Evolutionary conservation across 2,329 filamentous ascomycete genomes (phyloP).

Genomic region (Ophiostoma ulmi): DNA sequence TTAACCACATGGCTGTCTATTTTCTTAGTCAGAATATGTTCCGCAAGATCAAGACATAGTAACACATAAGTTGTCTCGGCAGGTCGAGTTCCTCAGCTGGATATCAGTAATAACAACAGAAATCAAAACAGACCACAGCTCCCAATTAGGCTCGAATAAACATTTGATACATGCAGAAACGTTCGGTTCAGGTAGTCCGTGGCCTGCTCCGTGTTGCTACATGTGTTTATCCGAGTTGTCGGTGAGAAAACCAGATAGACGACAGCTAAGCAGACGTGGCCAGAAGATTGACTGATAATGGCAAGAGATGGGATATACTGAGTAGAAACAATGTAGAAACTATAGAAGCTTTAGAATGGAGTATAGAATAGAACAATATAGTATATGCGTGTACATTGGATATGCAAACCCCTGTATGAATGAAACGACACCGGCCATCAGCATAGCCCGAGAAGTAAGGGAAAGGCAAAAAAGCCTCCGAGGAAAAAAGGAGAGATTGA

Average conservation of each 20-base stretch:
- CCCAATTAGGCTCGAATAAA: background rate
- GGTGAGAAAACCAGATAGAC: background rate
- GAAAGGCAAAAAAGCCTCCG: too few species aligned
- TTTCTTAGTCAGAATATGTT: background rate
- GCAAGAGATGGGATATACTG: too few species aligned
- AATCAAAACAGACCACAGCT: background rate
- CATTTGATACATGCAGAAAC: background rate
- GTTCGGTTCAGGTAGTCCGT: background rate
- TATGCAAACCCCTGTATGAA: background rate
- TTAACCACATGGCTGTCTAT: background rate
- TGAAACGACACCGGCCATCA: background rate
- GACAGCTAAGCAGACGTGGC: background rate
- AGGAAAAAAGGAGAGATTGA: background rate
- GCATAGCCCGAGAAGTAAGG: background rate
- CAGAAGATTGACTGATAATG: background rate
- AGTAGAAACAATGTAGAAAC: too few species aligned
- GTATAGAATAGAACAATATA: background rate
- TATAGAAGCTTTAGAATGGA: too few species aligned
- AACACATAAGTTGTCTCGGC: conserved; percentile 1
- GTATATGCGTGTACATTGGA: background rate
- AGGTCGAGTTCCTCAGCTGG: background rate
- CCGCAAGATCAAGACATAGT: background rate
- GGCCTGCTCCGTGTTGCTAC: background rate
- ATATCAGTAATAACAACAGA: background rate
- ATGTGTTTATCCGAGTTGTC: background rate